Evolutionary conservation across 148 eudicot genomes (phyloP), one percentile per base, ranked within the genome.

Genomic region (Silene latifolia): DNA sequence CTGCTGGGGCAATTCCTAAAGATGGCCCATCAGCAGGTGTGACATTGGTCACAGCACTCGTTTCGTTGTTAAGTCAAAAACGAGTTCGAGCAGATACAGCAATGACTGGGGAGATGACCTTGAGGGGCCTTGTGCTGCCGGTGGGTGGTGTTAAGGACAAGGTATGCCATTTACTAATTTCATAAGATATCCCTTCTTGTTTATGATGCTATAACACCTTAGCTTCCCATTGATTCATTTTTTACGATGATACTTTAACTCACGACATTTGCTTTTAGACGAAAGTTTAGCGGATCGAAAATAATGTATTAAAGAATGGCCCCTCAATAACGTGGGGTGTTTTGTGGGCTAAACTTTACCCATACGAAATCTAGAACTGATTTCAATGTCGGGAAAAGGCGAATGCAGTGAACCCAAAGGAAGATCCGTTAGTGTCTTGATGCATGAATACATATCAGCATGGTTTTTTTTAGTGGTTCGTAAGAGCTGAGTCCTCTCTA

Each of bases 11-110:
- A 27, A 92, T 92, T 53, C 99, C 97, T 17, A 96, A 96, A 77
- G 99, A 96, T 72, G 99, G 99, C 21, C 98, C 99, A 25, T 96
- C 98, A 46, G 98, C 99, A 44, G 98, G 98, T 23, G 97, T 96
- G 69, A 96, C 98, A 14, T 87, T 96, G 72, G 99, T 92, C 14
- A 92, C 98, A 19, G 83, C 99, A 75, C 79, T 96, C 56, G 99
- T 96, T 78, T 96, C 99, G 17, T 83, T 96, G 71, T 85, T 96
- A 74, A 85, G 90, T 73, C 90, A 84, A 78, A 92, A 67, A 77
- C 82, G 81, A 83, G 96, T 90, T 67, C 88, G 99, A 87, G 91
- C 98, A 70, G 99, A 96, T 90, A 96, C 99, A 42, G 99, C 99
- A 35, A 96, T 96, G 99, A 96, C 99, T 0, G 99, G 99, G 19